Conservation (phyloP, 108 stramenopile genomes). For the Pseudonitzschia pungens region DNA sequence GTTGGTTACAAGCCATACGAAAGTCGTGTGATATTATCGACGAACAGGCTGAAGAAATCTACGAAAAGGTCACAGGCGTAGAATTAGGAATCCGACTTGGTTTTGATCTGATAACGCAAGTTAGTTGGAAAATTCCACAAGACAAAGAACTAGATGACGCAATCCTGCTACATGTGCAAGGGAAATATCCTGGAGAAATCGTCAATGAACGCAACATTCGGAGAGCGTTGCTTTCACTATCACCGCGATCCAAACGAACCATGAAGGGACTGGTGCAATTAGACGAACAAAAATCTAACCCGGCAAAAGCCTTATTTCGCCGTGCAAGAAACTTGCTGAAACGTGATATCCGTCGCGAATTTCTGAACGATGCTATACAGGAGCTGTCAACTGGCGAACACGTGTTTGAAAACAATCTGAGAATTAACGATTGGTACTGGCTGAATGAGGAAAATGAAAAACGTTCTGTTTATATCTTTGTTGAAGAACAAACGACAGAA, state of each 20-base stretch:
- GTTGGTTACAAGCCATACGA: constrained; percentile 40
- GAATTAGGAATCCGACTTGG: constrained; percentile 43
- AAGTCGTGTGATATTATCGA: constrained; percentile 26
- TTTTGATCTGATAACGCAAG: constrained; percentile 40
- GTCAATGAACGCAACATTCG: constrained; percentile 25
- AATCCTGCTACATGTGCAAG: constrained; percentile 28
- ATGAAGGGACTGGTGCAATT: constrained; percentile 29
- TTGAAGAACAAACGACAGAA: constrained; percentile 12
- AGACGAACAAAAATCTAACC: constrained; percentile 14
- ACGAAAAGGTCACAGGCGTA: constrained; percentile 26
- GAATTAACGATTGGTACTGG: constrained; percentile 41
- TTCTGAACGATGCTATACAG: constrained; percentile 31
- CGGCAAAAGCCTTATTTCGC: constrained; percentile 29
- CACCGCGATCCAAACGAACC: constrained; percentile 43
- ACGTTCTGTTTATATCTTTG: constrained; percentile 31
- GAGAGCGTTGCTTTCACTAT: constrained; percentile 22
- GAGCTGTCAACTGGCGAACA: constrained; percentile 36
- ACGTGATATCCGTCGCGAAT: constrained; percentile 36
- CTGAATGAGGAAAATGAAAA: constrained; percentile 25
- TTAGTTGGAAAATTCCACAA: constrained; percentile 35
- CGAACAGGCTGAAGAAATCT: constrained; percentile 29
- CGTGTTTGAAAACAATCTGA: neutral
- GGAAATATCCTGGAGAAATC: constrained; percentile 23
- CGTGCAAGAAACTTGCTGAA: constrained; percentile 33
- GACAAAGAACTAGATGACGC: constrained; percentile 30